Evolutionary conservation across 2,329 filamentous ascomycete species (phyloP), one percentile per base, ranked within the genome.

Genomic region (Emergomyces africanus): DNA sequence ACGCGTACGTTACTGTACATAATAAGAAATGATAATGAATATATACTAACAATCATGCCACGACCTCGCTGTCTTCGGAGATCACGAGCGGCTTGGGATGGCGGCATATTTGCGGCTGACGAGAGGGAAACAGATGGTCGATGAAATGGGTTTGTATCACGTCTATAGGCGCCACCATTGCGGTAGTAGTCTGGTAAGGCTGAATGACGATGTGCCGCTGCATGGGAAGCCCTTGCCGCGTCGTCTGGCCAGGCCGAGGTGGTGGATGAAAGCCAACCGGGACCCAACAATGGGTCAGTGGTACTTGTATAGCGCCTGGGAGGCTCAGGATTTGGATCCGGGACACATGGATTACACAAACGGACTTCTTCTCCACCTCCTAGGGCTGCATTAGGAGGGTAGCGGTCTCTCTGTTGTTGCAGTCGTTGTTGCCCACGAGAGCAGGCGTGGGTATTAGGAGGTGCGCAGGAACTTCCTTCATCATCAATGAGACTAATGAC

Each of bases 331-430:
- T 85, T 85, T 20, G 83, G 85, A 72, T 88, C 85, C 41, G 85
- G 85, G 12, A 88, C 85, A 68, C 85, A 88, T 14, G 85, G 85
- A 66, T 88, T 88, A 73, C 85, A 88, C 10, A 88, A 79, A 61
- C 85, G 79, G 41, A 88, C 85, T 69, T 84, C 81, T 66, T 86
- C 83, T 37, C 85, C 85, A 57, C 84, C 84, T 42, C 83, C 83
- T 20, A 85, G 71, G 28, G 75, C 78, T 58, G 77, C 77, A 62
- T 80, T 81, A 10, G 64, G 66, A 63, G 54, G 68, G 60, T 42
- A 44, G 39, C 60, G 41, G 64, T 66, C 67, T 66, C 67, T 50
- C 58, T 61, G 59, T 54, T 54, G 50, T 25, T 20, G 30, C 39
- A 12, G 20, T 18, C 33, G 33, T 28, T 48, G 44, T 12, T 28